These are phyloP conservation scores for Diutina siamensis DNA, from an alignment of 1,139 yeast species.

Conservation along the genomic window DNA sequence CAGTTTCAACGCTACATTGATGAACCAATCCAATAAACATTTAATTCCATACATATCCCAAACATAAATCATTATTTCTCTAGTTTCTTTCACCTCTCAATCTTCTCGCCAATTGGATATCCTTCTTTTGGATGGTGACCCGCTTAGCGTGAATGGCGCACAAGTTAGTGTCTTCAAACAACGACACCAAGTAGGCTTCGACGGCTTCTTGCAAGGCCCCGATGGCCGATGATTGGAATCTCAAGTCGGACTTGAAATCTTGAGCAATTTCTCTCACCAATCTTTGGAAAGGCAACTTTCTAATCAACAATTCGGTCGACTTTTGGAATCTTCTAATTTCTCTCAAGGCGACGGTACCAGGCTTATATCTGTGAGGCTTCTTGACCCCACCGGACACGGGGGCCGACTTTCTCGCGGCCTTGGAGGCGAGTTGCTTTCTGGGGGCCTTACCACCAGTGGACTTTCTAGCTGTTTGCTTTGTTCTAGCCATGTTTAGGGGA, in stretches of 20 bases:
- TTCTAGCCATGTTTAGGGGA: slow-evolving; percentile 11
- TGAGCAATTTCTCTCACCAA: slow-evolving; percentile 13
- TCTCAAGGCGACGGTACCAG: slow-evolving; percentile 14
- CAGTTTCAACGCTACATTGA: too few species aligned
- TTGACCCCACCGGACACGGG: slow-evolving; percentile 13
- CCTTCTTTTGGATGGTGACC: slow-evolving; percentile 14
- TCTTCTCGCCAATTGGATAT: slow-evolving; percentile 14
- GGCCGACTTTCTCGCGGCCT: slow-evolving; percentile 13
- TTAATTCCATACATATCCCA: not conserved
- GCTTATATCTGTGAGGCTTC: slow-evolving; percentile 14
- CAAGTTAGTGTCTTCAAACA: slow-evolving; percentile 14
- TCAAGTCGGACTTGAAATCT: slow-evolving; percentile 14
- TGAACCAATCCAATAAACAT: not conserved
- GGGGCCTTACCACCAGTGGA: slow-evolving; percentile 14
- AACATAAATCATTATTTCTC: not conserved
- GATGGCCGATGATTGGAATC: slow-evolving; percentile 13
- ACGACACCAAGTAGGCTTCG: slow-evolving; percentile 13
- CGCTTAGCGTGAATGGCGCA: slow-evolving; percentile 14
- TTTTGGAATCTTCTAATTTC: slow-evolving; percentile 14
- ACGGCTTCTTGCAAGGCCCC: slow-evolving; percentile 14
- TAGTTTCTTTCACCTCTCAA: slow-evolving; percentile 14
- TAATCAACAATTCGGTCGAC: slow-evolving; percentile 13
- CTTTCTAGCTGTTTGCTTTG: slow-evolving; percentile 14
- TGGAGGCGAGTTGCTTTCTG: slow-evolving; percentile 13
- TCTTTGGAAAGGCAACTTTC: slow-evolving; percentile 14